Evolutionary conservation across 805 yeast genomes (phyloP), one percentile per base, ranked within the genome.

Genomic region (Candida ascalaphidarum): DNA sequence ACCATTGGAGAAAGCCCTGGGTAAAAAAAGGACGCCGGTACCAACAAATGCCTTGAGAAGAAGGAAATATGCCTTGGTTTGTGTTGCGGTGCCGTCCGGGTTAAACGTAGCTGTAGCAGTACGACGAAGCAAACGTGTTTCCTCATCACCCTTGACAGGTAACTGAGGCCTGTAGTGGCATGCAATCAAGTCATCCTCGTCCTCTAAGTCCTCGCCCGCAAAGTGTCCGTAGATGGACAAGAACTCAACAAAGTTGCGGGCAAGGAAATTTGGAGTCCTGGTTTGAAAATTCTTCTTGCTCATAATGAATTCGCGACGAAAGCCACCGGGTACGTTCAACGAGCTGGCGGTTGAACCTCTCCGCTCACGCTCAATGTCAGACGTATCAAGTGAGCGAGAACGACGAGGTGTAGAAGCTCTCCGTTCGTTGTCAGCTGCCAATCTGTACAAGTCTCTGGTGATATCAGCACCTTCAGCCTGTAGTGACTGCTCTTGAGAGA

Each of bases 171-270:
- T 43, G 36, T 65, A 70, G 34, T 65, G 71, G 36, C 76, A 71
- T 1, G 72, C 71, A 47, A 57, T 61, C n/a, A n/a, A n/a, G 44
- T 76, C 86, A 13, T 57, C 61, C 30, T 71, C 77, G 44, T 75
- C 81, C 42, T 80, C 89, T 30, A 81, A 65, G 22, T 77, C 73
- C 52, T 81, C 92, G 47, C 94, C 94, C 2, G 92, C 92, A 54
- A 82, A 82, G 58, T 82, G 89, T 5, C 94, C 94, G 51, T 82
- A 82, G 6, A 82, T 65, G 37, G 81, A 76, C 25, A 82, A 58
- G 44, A 82, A 82, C 49, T 82, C 92, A 40, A 81, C 61, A 38
- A 82, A 82, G 50, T 81, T 82, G 33, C 74, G 68, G 1, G 94
- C 76, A 22, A 81, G 50, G 32, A 76, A 65, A 7, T 75, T 61